Evolutionary conservation across 805 yeast species (phyloP), one percentile per base, ranked within the genome.

Genomic region (Myxozyma vanderwaltii): DNA sequence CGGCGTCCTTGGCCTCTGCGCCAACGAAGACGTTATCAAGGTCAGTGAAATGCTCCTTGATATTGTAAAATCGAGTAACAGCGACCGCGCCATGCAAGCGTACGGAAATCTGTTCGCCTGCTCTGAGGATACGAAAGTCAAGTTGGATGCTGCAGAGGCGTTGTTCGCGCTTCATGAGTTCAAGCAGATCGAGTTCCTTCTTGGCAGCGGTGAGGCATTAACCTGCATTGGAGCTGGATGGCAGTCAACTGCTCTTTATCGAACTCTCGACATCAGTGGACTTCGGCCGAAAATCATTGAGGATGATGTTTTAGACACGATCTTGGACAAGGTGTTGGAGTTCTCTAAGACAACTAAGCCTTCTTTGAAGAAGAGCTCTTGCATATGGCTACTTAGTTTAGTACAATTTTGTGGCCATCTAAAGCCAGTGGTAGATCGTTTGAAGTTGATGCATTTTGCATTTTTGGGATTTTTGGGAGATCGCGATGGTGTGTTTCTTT

Each of bases 181-280:
- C 0, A 89, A 87, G 63, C 89, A 88, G 61, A 76, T 83, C n/a
- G 97, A 92, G 61, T 82, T 77, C 51, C 73, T 86, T 21, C 89
- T 92, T 65, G 79, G 90, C 0, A 80, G 86, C 48, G 97, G 98
- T 54, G 98, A 92, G 70, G 91, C 96, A 0, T 73, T 91, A 19
- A 78, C 88, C 26, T 77, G 89, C 13, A 68, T 87, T 4, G 85
- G 89, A 0, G 79, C 84, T 19, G 96, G 96, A 0, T 87, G 96
- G 94, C 71, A 78, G 2, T 85, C 96, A 0, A 77, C 75, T 29
- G 77, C 79, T 13, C 72, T 90, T 63, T 69, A 70, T 27, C 78
- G 81, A 46, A 74, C 79, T 13, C 67, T 84, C 47, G 95, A 88
- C 68, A 75, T 88, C 21, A 80, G 52, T 12, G 63, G 56, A 38